Base-by-base conservation (phyloP, 2,329 filamentous ascomycete species). In the Blastomyces emzantsi region DNA sequence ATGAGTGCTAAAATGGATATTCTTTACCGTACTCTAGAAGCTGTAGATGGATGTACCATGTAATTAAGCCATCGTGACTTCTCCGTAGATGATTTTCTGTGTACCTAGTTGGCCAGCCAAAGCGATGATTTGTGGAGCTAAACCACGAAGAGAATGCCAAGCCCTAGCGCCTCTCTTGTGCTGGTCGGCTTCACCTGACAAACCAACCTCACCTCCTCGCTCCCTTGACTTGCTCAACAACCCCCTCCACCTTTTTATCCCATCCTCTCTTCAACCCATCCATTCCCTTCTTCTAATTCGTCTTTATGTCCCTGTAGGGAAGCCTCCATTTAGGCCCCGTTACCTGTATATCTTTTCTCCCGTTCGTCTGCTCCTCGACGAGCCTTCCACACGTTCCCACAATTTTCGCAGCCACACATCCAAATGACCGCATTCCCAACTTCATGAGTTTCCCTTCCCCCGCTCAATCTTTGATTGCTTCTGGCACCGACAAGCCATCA, bases 381-480 rank as follows among this genome's bases (percentile, higher is more conserved):
- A 33, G 47, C 58, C 43, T n/a, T 43, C 4, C 36, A 15, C 36
- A 39, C 55, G 13, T 13, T 58, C 55, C 55, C 55, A 74, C 72
- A 73, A 70, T 74, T 71, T 75, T 72, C 66, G 69, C 70, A 71
- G 70, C 71, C 69, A 69, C 71, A 73, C 75, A 75, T 76, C 78
- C 77, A 78, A 79, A 79, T 80, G 78, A 78, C 78, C 76, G 76
- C 75, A 75, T 77, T 75, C 79, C 78, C 78, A 80, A 58, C 58
- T 60, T 82, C 80, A 83, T 83, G 81, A 83, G 77, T 79, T 79
- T 79, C 77, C 79, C 78, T 80, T 77, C 79, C 75, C 79, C 78
- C 73, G 74, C 79, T 74, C 79, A 80, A 75, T 79, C 78, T 70
- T 79, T 77, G 76, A 80, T 78, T 78, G 76, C 77, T 78, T 79